These are phyloP conservation scores for Aspergillus tanneri DNA, from an alignment of 2,329 filamentous ascomycete species.

Conservation along the genomic window DNA sequence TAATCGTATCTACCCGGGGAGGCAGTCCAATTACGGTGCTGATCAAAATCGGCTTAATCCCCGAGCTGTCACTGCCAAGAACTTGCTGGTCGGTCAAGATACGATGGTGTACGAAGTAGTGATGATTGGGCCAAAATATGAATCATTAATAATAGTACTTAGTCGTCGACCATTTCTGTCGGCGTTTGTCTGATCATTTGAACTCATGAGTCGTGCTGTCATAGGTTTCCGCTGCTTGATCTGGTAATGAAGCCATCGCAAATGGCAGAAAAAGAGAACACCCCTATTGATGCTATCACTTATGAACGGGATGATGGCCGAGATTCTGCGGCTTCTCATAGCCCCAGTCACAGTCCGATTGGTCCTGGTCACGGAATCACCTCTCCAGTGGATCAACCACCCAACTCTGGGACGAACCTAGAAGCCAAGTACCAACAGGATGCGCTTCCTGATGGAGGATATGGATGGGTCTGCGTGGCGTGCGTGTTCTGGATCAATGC, in stretches of 20 bases:
- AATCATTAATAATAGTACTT: constrained; percentile 8
- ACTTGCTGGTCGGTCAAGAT: constrained; percentile 4
- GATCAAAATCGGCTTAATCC: constrained; percentile 11
- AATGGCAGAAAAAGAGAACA: constrained; percentile 37
- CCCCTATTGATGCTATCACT: constrained; percentile 33
- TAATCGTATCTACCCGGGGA: background rate
- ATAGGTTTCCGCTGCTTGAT: background rate
- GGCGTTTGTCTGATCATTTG: background rate
- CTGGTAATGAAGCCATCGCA: background rate
- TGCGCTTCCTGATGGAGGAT: constrained; percentile 55
- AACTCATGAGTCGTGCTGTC: too few species aligned
- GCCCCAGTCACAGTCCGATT: too few species aligned
- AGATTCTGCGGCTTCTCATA: background rate
- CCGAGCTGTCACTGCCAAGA: constrained; percentile 14
- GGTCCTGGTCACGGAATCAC: background rate
- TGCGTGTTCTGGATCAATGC: constrained; percentile 60
- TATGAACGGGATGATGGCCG: constrained; percentile 20
- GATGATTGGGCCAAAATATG: too few species aligned
- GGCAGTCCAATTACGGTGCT: constrained; percentile 12
- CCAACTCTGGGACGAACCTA: constrained; percentile 12
- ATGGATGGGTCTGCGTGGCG: constrained; percentile 62
- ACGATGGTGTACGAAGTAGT: background rate
- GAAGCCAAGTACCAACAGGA: constrained; percentile 37
- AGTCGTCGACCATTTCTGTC: background rate
- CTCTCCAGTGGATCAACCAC: constrained; percentile 11